Percentiles rank a stretch among this genome's conserved stretches.
Conservation (phyloP, 306 rosid species). For the Castanopsis chinensis region DNA sequence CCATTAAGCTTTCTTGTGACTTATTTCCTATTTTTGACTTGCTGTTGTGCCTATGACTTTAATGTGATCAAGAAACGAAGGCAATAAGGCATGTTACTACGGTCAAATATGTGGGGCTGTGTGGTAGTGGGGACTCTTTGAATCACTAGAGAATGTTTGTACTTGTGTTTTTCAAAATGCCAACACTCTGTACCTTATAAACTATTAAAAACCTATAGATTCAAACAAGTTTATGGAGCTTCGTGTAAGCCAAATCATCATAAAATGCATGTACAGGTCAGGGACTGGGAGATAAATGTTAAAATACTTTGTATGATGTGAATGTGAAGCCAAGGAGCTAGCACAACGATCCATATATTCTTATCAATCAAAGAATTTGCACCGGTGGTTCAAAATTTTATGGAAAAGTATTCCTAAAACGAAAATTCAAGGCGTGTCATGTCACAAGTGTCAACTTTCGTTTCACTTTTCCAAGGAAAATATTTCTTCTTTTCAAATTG, state of each 20-base stretch:
- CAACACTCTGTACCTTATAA: conserved; percentile 25
- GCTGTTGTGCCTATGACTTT: not conserved
- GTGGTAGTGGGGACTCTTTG: conserved; percentile 26
- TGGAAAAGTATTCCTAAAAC: not conserved
- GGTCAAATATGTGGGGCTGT: conserved; percentile 36
- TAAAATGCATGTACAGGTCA: too few relatives aligned
- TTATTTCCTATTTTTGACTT: not conserved
- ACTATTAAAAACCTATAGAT: not conserved
- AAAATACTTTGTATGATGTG: not conserved
- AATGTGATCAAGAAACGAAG: not conserved
- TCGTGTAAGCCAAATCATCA: conserved; percentile 2
- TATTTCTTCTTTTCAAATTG: not conserved
- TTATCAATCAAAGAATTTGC: not conserved
- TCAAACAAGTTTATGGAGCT: conserved; percentile 19
- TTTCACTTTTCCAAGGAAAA: not conserved
- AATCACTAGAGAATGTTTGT: conserved; percentile 38
- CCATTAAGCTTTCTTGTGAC: not conserved
- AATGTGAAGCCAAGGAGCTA: not conserved
- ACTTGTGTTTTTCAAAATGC: conserved; percentile 26
- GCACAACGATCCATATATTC: not conserved
- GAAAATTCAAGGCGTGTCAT: not conserved
- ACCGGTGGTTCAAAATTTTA: not conserved
- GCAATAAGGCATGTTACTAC: too few relatives aligned
- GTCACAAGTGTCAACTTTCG: not conserved
- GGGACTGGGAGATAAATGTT: not conserved